Evolutionary conservation across 1,284 basidiomycete species (phyloP).

Genomic region (Limonomyces culmigenus): DNA sequence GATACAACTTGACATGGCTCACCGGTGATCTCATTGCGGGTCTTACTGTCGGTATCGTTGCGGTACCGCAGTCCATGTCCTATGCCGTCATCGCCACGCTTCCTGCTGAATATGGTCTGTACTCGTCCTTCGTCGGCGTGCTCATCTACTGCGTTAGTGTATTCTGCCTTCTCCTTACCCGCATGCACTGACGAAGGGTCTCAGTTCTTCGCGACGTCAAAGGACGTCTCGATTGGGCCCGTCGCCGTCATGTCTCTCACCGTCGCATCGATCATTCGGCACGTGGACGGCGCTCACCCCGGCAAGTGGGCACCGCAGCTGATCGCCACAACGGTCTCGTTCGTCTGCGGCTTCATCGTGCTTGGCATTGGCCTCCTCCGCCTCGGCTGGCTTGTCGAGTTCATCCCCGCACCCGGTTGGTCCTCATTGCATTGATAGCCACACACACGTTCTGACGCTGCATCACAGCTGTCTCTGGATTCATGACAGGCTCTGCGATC

Average conservation of each 20-base stretch:
- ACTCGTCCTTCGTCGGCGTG: slow-evolving; percentile 88
- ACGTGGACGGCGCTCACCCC: slow-evolving; percentile 37
- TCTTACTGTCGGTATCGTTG: slow-evolving; percentile 80
- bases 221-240: slow-evolving; percentile 91
- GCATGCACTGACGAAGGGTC: slow-evolving; percentile 6
- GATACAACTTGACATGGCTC: slow-evolving; percentile 70
- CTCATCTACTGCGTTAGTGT: slow-evolving; percentile 58
- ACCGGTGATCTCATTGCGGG: slow-evolving; percentile 78
- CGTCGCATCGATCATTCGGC: slow-evolving; percentile 65
- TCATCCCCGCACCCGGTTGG: slow-evolving; percentile 76
- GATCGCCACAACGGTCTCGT: slow-evolving; percentile 78
- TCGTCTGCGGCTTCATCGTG: slow-evolving; percentile 88
- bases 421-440: no score
- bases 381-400: slow-evolving; percentile 90
- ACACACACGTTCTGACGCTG: no score
- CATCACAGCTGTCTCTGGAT: slow-evolving; percentile 92
- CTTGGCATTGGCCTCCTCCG: slow-evolving; percentile 85
- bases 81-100: slow-evolving; percentile 81
- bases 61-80: slow-evolving; percentile 82
- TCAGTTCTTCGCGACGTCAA: slow-evolving; percentile 83
- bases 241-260: slow-evolving; percentile 96
- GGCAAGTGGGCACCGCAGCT: slow-evolving; percentile 42
- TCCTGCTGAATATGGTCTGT: slow-evolving; percentile 79
- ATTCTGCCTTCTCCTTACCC: slow-evolving; percentile 6
- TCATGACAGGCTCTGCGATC: slow-evolving; percentile 84